phyloP scores from a whole-genome alignment of 1,284 basidiomycete species.

The Cutaneotrichosporon curvatum region DNA sequence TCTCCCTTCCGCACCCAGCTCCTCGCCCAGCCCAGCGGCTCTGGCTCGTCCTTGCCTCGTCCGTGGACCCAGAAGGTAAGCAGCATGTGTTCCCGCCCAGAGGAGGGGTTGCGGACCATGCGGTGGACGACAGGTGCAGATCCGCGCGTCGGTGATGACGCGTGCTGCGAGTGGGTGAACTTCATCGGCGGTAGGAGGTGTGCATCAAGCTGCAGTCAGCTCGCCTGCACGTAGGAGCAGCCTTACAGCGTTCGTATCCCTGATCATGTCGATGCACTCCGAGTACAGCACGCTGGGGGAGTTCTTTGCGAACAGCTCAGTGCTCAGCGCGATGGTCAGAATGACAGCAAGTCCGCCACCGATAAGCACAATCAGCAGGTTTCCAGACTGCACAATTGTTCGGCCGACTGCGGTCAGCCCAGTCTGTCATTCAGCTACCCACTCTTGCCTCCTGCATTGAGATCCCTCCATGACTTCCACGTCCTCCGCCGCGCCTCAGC shows the following conservation, averaged over 20 bases:
- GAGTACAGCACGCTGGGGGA: conserved; percentile 83
- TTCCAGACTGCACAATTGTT: conserved; percentile 70
- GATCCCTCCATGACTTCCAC: conserved; percentile 62
- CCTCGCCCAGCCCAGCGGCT: conserved; percentile 21
- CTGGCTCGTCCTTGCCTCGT: conserved; percentile 38
- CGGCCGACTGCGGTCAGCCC: conserved; percentile 55
- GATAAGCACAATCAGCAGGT: conserved; percentile 71
- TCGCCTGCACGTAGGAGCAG: no score
- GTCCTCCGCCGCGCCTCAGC: conserved; percentile 50
- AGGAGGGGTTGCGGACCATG: conserved; percentile 33
- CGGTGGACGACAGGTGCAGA: conserved; percentile 36
- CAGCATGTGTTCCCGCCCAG: conserved; percentile 42
- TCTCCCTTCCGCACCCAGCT: conserved; percentile 5
- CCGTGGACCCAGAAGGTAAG: conserved; percentile 46
- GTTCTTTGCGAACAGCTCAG: conserved; percentile 85
- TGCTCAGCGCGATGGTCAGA: conserved; percentile 74
- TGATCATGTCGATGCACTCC: conserved; percentile 76
- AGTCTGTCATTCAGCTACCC: conserved; percentile 27
- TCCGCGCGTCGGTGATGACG: conserved; percentile 38
- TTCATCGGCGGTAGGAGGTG: conserved; percentile 44
- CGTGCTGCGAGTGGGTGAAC: conserved; percentile 43
- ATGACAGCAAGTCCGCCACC: conserved; percentile 74
- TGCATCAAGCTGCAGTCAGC: conserved; percentile 30
- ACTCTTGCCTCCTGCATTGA: conserved; percentile 77
- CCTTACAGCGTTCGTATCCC: conserved; percentile 60